Percentiles rank a stretch among this genome's conserved stretches.
These are phyloP conservation scores for Silene latifolia DNA, from an alignment of 148 eudicot species.

Conservation along the genomic window DNA sequence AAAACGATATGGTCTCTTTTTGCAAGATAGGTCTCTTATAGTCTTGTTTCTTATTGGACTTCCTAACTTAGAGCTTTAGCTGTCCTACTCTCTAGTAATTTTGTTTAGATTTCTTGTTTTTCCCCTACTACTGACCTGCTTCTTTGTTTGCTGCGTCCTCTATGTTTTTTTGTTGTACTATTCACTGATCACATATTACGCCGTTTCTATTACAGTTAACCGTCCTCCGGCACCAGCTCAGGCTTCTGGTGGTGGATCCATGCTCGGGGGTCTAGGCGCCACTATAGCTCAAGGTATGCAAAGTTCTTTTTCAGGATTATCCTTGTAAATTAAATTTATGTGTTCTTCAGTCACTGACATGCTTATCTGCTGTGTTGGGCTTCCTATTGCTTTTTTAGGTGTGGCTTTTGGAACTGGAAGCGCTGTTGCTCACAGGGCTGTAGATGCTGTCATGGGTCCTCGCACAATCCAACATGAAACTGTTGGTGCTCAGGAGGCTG, in stretches of 20 bases:
- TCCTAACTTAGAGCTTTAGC: background rate
- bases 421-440: conserved; percentile 87
- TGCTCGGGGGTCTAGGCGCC: conserved; percentile 65
- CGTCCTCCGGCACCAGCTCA: conserved; percentile 76
- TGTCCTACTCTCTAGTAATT: background rate
- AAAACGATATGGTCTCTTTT: background rate
- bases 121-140: background rate
- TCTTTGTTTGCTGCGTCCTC: background rate
- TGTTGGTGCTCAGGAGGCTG: conserved; percentile 45
- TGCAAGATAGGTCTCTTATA: background rate
- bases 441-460: conserved; percentile 75
- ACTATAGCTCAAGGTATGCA: conserved; percentile 80
- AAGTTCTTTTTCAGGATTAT: too few relatives aligned
- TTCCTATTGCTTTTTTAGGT: conserved; percentile 36
- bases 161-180: background rate
- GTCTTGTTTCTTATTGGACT: background rate
- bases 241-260: conserved; percentile 58
- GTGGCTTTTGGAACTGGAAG: conserved; percentile 88
- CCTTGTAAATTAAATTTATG: too few relatives aligned
- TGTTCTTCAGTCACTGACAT: background rate
- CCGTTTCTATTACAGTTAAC: conserved; percentile 37
- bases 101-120: background rate
- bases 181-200: background rate
- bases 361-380: background rate
- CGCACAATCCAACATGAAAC: conserved; percentile 71